phyloP scores from a whole-genome alignment of 768 basidiomycete genomes.

The Collybiopsis confluens region DNA sequence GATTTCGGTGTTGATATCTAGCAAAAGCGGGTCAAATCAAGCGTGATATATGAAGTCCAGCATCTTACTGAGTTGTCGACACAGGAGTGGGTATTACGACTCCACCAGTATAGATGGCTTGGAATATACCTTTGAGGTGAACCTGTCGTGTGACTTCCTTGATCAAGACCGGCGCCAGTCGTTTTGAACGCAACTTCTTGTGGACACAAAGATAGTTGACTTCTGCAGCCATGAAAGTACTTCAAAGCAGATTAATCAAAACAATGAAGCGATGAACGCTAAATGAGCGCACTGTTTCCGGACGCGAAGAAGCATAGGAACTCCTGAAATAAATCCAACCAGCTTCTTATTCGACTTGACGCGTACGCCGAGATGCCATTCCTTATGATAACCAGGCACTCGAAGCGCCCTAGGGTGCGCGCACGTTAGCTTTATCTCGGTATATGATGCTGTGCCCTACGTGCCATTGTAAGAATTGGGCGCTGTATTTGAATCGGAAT shows the following conservation, averaged over 20 bases:
- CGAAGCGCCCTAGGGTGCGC: slow-evolving; percentile 74
- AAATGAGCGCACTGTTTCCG: slow-evolving; percentile 63
- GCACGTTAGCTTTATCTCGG: background rate
- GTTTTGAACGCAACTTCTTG: slow-evolving; percentile 95
- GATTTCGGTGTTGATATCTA: slow-evolving; percentile 88
- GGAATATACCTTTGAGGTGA: slow-evolving; percentile 86
- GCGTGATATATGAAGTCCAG: background rate
- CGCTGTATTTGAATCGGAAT: slow-evolving; percentile 95
- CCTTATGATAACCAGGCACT: slow-evolving; percentile 87
- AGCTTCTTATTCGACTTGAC: slow-evolving; percentile 88
- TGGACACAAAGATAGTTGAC: slow-evolving; percentile 98
- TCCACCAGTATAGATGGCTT: slow-evolving; percentile 96
- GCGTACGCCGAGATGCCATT: slow-evolving; percentile 96
- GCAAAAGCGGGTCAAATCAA: slow-evolving; percentile 6
- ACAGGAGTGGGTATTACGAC: slow-evolving; percentile 92
- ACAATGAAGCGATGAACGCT: background rate
- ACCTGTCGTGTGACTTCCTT: slow-evolving; percentile 95
- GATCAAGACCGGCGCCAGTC: slow-evolving; percentile 92
- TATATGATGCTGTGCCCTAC: slow-evolving; percentile 10
- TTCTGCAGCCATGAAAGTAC: slow-evolving; percentile 71
- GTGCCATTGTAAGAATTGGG: slow-evolving; percentile 91
- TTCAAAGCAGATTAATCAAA: slow-evolving; percentile 23
- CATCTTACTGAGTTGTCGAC: slow-evolving; percentile 68
- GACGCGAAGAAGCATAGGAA: slow-evolving; percentile 83
- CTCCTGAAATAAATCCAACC: slow-evolving; percentile 94